A percentile compares a stretch with the other conserved stretches of the same genome.
phyloP scores from a whole-genome alignment of 441 rosid genomes.

The Adansonia madagascariensis region DNA sequence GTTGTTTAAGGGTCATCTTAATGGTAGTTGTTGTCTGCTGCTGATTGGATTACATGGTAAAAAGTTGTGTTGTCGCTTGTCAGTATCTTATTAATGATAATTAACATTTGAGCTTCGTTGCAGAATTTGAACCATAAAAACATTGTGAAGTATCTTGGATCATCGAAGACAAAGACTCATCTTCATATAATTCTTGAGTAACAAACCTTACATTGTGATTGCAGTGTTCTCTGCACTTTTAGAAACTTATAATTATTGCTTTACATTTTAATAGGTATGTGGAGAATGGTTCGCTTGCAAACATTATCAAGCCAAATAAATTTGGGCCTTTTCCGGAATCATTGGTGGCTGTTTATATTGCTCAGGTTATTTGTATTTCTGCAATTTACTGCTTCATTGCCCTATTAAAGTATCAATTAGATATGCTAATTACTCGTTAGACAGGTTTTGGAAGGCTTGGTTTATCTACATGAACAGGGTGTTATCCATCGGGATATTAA shows the following conservation, averaged over 20 bases:
- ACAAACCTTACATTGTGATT: constrained; percentile 39
- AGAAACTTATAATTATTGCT: constrained; percentile 24
- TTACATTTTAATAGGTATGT: constrained; percentile 68
- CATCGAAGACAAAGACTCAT: constrained; percentile 93
- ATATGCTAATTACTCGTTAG: constrained; percentile 33
- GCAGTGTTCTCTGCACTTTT: constrained; percentile 25
- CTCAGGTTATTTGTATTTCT: constrained; percentile 71
- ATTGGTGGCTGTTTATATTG: constrained; percentile 93
- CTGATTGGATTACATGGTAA: constrained; percentile 16
- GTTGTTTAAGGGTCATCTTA: background rate
- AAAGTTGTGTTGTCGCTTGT: constrained; percentile 6
- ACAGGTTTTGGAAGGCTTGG: constrained; percentile 98
- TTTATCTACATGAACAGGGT: constrained; percentile 98
- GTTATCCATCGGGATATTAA: constrained; percentile 99
- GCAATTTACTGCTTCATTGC: constrained; percentile 28
- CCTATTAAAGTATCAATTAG: constrained; percentile 21
- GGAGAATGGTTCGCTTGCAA: constrained; percentile 99
- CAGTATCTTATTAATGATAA: constrained; percentile 19
- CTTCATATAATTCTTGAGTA: constrained; percentile 99
- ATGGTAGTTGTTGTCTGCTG: constrained; percentile 15
- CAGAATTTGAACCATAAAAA: constrained; percentile 99
- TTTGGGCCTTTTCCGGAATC: constrained; percentile 99
- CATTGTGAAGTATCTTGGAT: constrained; percentile 97
- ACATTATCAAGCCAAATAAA: constrained; percentile 96
- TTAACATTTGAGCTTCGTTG: constrained; percentile 28